A percentile compares a stretch with the other conserved stretches of the same genome.
These are phyloP conservation scores for button mushroom (Agaricus bisporus) DNA, from an alignment of 768 basidiomycete species.

Conservation along the genomic window DNA sequence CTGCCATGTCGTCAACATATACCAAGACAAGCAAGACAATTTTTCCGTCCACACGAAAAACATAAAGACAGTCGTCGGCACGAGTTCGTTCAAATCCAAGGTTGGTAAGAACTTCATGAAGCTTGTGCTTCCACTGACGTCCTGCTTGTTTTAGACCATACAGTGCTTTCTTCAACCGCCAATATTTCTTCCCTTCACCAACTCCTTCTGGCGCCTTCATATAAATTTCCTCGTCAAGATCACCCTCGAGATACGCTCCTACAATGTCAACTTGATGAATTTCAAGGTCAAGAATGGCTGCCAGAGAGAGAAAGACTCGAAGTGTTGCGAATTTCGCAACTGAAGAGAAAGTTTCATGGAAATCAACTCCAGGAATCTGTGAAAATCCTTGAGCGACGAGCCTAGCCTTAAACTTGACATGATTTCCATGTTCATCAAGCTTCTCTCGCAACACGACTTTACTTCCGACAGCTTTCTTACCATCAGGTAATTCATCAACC, in stretches of 20 bases:
- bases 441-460: conserved; percentile 19
- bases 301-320: conserved; percentile 15
- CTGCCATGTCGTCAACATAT: conserved; percentile 14
- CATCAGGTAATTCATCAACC: conserved; percentile 8
- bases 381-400: conserved; percentile 21
- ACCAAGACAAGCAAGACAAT: conserved; percentile 8
- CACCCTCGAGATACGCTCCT: conserved; percentile 20
- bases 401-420: conserved; percentile 17
- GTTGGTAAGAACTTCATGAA: conserved; percentile 1
- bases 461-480: conserved; percentile 15
- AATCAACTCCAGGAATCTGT: conserved; percentile 28
- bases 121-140: conserved; percentile 20
- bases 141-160: conserved; percentile 33
- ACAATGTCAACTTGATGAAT: conserved; percentile 18
- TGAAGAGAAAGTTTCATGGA: conserved; percentile 24
- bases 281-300: conserved; percentile 4
- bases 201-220: conserved; percentile 17
- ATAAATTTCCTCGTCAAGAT: conserved; percentile 22
- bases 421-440: conserved; percentile 13
- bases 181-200: conserved; percentile 12
- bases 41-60: conserved; percentile 1
- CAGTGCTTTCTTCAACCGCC: conserved; percentile 18
- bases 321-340: conserved; percentile 17
- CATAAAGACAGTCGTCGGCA: conserved; percentile 15
- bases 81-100: conserved; percentile 8